Base-by-base conservation (phyloP, 441 rosid species). In the Arabidopsis lyrata region DNA sequence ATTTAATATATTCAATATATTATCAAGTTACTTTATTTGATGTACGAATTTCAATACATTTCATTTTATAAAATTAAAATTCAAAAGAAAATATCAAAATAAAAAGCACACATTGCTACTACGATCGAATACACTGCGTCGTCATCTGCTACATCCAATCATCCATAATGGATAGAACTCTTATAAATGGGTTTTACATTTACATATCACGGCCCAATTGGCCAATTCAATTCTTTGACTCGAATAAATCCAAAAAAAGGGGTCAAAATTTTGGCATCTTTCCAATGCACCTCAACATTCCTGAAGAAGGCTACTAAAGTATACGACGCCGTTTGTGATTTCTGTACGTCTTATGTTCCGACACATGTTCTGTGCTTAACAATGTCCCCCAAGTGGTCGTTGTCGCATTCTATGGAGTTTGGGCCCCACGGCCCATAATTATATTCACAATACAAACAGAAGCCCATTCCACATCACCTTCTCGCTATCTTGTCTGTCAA, bases 371-470 rank as follows among this genome's bases (percentile, higher is more conserved):
- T 63, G 54, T 14, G 31, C 20, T 42, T 22, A 34, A 35, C 29
- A 34, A 44, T 63, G 12, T 12, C 8, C 9, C 24, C 39, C 49
- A 39, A 39, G 73, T 27, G 53, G 66, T 58, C 38, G 47, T 58
- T 66, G 73, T 74, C 78, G 62, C 68, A 39, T 59, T 39, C 24
- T 57, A 41, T 59, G 48, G n/a, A 31, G 45, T 31, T 27, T 59
- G 14, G 78, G n/a, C 63, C 73, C 78, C 63, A 74, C 39, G 73
- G 78, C 73, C 73, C 73, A 74, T 74, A 24, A 39, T 29, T 48
- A 24, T 44, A 63, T 20, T 50, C 38, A 31, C 20, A 50, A 67
- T 32, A 49, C 48, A 74, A 67, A 67, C 44, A 41, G 13, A 74
- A 50, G 73, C 78, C 78, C 78, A 74, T 38, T 74, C 39, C 6